phyloP scores from a whole-genome alignment of 768 basidiomycete species.

The Russula olivacea region DNA sequence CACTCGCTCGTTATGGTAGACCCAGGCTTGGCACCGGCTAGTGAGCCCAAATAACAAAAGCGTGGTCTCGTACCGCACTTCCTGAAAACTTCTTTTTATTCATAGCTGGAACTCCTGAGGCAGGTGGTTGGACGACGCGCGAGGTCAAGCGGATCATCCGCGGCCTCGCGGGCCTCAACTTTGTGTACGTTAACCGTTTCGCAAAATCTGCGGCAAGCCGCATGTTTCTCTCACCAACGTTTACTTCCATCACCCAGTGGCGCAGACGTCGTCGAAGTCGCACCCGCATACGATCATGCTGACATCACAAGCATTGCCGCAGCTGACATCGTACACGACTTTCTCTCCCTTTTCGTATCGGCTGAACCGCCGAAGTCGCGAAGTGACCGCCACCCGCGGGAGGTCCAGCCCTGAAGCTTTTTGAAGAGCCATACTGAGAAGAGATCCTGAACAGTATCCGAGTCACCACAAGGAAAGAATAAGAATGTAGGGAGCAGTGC shows the following conservation, averaged over 20 bases:
- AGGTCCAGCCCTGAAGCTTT: constrained; percentile 31
- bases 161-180: constrained; percentile 71
- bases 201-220: neutral
- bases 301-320: constrained; percentile 66
- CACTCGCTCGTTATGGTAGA: constrained; percentile 27
- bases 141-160: constrained; percentile 78
- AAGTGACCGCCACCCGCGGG: constrained; percentile 23
- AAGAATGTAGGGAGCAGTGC: too few species aligned
- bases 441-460: neutral
- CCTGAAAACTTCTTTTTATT: neutral
- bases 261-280: constrained; percentile 67
- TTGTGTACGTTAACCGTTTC: constrained; percentile 51
- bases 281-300: constrained; percentile 68
- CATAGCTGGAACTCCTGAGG: constrained; percentile 75
- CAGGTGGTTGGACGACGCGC: constrained; percentile 79
- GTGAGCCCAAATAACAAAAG: constrained; percentile 4
- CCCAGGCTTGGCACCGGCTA: constrained; percentile 69
- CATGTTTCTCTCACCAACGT: neutral
- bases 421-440: too few species aligned
- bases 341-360: constrained; percentile 54
- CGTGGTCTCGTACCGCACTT: neutral
- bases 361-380: constrained; percentile 36
- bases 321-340: constrained; percentile 64
- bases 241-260: constrained; percentile 38
- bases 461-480: too few species aligned